A percentile compares a stretch with the other conserved stretches of the same genome.
Conservation (phyloP, 176 grass and related monocot genomes). For the Otatea glauca region DNA sequence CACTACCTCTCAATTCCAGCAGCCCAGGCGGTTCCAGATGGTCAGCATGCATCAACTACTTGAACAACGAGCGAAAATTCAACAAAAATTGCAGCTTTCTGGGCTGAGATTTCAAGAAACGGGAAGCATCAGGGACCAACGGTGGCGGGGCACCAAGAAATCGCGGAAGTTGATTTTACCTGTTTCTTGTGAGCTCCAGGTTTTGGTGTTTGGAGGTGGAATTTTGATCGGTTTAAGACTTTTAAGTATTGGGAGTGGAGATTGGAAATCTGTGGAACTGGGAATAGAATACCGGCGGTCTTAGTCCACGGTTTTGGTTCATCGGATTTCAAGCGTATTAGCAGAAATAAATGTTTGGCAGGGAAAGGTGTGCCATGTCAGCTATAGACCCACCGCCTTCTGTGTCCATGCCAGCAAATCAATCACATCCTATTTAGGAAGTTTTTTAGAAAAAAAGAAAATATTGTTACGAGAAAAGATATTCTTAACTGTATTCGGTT, state of each 20-base stretch:
- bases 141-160: neutral
- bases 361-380: conserved; percentile 37
- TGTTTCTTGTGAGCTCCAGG: neutral
- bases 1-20: conserved; percentile 14
- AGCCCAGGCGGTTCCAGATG: neutral
- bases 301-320: conserved; percentile 54
- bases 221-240: conserved; percentile 14
- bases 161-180: neutral
- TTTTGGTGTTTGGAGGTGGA: neutral
- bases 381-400: neutral
- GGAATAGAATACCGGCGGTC: conserved; percentile 45
- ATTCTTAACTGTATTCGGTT: no score
- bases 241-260: conserved; percentile 31
- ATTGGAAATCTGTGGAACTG: conserved; percentile 51
- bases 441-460: no score
- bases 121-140: neutral
- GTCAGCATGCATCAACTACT: neutral
- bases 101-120: conserved; percentile 29
- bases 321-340: conserved; percentile 28
- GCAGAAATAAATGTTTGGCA: neutral
- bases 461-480: no score
- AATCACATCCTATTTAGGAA: neutral
- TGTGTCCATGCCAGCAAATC: neutral
- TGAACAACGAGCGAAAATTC: neutral
- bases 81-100: neutral